Percentiles rank a stretch among this genome's conserved stretches.
Evolutionary conservation across 176 grass and related monocot species (phyloP).

Genomic region (Rhynchospora breviuscula): DNA sequence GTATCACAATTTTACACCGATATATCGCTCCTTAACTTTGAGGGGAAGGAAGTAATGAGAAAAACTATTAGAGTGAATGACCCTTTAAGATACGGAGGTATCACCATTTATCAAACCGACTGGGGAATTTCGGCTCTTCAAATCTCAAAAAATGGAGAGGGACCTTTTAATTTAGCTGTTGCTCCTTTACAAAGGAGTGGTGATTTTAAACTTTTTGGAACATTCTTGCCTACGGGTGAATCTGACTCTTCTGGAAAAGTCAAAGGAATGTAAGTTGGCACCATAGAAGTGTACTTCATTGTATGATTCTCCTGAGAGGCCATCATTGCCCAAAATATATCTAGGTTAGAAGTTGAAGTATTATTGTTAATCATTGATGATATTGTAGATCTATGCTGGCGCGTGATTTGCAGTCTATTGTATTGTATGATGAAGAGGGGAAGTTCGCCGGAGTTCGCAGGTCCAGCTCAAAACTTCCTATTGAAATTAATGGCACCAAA

Average conservation of each 20-base stretch:
- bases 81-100: conserved; percentile 67
- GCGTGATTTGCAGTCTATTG: conserved; percentile 89
- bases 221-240: conserved; percentile 69
- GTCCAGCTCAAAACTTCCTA: conserved; percentile 78
- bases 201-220: conserved; percentile 78
- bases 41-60: conserved; percentile 82
- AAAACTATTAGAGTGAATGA: conserved; percentile 96
- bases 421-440: conserved; percentile 96
- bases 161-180: conserved; percentile 86
- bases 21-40: conserved; percentile 74
- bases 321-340: neutral
- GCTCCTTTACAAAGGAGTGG: conserved; percentile 70
- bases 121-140: conserved; percentile 89
- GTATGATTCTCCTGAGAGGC: neutral
- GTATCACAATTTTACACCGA: conserved; percentile 92
- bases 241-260: conserved; percentile 47
- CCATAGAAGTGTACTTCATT: conserved; percentile 7
- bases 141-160: conserved; percentile 88
- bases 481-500: conserved; percentile 92
- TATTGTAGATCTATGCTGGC: conserved; percentile 85
- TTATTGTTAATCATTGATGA: conserved; percentile 14
- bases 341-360: neutral
- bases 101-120: conserved; percentile 96
- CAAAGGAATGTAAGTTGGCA: conserved; percentile 85
- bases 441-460: conserved; percentile 91